Conservation (phyloP, 768 basidiomycete genomes). For the Agaricus blazei region DNA sequence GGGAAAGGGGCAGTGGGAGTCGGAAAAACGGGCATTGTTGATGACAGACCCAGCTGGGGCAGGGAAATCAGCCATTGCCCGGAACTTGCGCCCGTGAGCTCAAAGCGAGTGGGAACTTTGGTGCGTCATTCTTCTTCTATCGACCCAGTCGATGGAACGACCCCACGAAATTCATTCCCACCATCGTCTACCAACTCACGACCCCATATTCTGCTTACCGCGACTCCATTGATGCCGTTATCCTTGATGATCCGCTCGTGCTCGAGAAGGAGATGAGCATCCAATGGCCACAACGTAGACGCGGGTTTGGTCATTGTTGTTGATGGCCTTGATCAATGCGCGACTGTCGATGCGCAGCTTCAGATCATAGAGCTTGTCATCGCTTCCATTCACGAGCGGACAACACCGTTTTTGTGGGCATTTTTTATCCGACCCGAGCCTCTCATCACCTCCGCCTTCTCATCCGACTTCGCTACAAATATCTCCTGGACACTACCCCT, state of each 20-base stretch:
- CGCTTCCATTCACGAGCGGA: no score
- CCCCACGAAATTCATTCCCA: no score
- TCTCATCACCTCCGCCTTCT: constrained; percentile 16
- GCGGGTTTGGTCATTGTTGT: constrained; percentile 1
- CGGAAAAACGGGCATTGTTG: no score
- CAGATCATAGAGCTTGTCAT: no score
- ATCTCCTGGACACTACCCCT: constrained; percentile 2
- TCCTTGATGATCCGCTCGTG: neutral
- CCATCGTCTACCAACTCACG: neutral
- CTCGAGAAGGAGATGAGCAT: neutral
- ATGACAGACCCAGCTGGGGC: constrained; percentile 19
- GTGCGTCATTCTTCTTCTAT: neutral
- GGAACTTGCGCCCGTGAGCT: constrained; percentile 21
- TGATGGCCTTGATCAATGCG: constrained; percentile 13
- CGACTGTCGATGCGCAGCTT: constrained; percentile 6
- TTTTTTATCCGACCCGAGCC: constrained; percentile 22
- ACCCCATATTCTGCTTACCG: neutral
- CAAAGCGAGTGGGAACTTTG: neutral
- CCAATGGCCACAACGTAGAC: neutral
- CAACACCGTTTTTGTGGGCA: neutral
- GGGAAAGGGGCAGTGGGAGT: no score
- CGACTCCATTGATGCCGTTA: neutral
- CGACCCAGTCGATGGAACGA: neutral
- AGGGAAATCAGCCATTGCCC: constrained; percentile 24
- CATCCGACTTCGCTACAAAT: neutral